phyloP scores from a whole-genome alignment of 2,329 filamentous ascomycete species.

The Elsinoe arachidis region DNA sequence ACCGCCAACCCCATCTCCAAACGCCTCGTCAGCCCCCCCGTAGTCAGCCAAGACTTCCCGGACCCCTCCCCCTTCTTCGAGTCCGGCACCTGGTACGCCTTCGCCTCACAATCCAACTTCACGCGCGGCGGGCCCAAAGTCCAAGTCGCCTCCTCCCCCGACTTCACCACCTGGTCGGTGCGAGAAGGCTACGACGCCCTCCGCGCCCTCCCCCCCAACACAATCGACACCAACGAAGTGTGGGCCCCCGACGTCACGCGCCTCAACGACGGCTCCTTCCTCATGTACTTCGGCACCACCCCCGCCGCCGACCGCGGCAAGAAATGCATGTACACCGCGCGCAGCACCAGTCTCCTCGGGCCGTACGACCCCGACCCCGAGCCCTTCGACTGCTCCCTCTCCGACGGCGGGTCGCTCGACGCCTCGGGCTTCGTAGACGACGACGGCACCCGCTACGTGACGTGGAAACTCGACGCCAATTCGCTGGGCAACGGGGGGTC shows the following conservation, averaged over 20 bases:
- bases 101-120: conserved; percentile 25
- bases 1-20: background rate
- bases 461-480: conserved; percentile 20
- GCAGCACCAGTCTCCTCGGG: conserved; percentile 20
- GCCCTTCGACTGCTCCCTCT: conserved; percentile 22
- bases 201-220: conserved; percentile 24
- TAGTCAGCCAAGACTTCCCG: conserved; percentile 17
- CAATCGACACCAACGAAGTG: conserved; percentile 19
- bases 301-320: conserved; percentile 16
- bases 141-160: conserved; percentile 27
- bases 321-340: conserved; percentile 25
- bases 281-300: conserved; percentile 24
- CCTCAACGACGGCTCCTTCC: conserved; percentile 20
- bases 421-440: conserved; percentile 21
- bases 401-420: conserved; percentile 25
- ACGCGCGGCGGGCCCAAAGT: conserved; percentile 22
- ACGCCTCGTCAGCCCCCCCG: conserved; percentile 2
- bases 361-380: conserved; percentile 23
- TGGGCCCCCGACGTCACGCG: conserved; percentile 30
- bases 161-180: conserved; percentile 27
- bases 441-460: conserved; percentile 18
- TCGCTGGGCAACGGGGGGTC: conserved; percentile 17
- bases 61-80: conserved; percentile 29
- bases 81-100: conserved; percentile 29
- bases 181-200: conserved; percentile 25